A percentile compares a stretch with the other conserved stretches of the same genome.
phyloP scores from a whole-genome alignment of 176 grass and related monocot genomes.

The Carex parvula region DNA sequence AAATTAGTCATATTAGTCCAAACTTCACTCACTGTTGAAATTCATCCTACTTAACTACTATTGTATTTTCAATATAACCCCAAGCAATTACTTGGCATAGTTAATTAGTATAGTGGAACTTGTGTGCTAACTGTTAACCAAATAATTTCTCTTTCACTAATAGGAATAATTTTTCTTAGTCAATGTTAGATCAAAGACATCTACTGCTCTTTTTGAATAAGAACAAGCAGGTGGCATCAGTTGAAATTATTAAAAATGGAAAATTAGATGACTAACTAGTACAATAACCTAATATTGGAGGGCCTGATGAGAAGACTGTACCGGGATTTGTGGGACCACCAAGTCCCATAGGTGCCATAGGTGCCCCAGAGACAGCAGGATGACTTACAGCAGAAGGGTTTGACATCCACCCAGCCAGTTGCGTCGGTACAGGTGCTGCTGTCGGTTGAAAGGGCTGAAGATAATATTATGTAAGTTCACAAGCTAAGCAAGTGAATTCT shows the following conservation, averaged over 20 bases:
- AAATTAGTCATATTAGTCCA: not conserved
- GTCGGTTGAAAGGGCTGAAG: constrained; percentile 93
- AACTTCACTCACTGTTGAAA: not conserved
- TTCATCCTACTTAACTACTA: not conserved
- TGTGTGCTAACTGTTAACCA: not conserved
- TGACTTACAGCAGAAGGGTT: constrained; percentile 75
- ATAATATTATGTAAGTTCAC: constrained; percentile 13
- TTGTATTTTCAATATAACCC: not conserved
- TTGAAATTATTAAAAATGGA: not conserved
- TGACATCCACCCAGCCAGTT: constrained; percentile 98
- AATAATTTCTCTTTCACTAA: not conserved
- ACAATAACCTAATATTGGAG: not conserved
- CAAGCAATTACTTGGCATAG: not conserved
- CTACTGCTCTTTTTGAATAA: not conserved
- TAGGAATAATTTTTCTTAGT: not conserved
- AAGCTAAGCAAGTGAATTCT: constrained; percentile 6
- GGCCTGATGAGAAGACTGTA: constrained; percentile 29
- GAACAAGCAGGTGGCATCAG: not conserved
- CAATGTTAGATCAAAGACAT: not conserved
- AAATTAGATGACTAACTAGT: not conserved
- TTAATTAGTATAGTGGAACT: not conserved
- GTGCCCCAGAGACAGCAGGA: constrained; percentile 72
- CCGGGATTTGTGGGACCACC: constrained; percentile 85
- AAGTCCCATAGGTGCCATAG: constrained; percentile 91
- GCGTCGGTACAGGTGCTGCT: constrained; percentile 62